Base-by-base conservation (phyloP, 768 basidiomycete species). In the Mycena crocata region DNA sequence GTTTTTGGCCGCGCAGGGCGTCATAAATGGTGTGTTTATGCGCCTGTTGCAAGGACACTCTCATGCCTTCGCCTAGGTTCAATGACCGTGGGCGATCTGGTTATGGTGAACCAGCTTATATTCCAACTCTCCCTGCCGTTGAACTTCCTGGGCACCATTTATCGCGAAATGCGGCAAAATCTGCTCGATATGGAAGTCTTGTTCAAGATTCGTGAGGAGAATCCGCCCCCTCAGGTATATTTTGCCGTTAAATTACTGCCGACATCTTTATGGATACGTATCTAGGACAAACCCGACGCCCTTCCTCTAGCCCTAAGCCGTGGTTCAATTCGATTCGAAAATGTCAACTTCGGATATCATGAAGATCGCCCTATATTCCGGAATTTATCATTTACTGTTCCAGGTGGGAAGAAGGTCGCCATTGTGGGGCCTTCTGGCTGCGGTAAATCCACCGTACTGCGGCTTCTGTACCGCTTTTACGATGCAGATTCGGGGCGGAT, bases 41-140 rank as follows among this genome's bases (percentile, higher is more conserved):
- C 15, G 10, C 19, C 23, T 32, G 34, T 7, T 24, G 10, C 55
- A 5, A 30, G 31, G 1, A 45, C 49, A 39, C 19, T 23, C 45
- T 34, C 49, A 65, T 46, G 66, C 3, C 28, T 44, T 32, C 14
- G 14, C 31, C 15, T 68, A 96, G 96, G 96, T 10, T 95, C 94
- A 0, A 99, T 99, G 97, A 98, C 96, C 5, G 88, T 99, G 26
- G 98, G 98, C 10, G 98, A 99, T 74, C 87, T 99, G 17, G 98
- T 99, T 71, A 99, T 99, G 97, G 93, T 98, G 72, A 99, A 99
- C 78, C 97, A 98, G 75, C 86, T 99, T 28, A 95, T 99, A 35
- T 99, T 99, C 83, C 98, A 99, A 75, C 83, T 99, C 0, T 98
- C 96, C 0, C 81, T 99, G 34, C 98, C 98, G 5, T 89, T 99